Base-by-base conservation (phyloP, 2,329 filamentous ascomycete species). In the Aspergillus sp. region DNA sequence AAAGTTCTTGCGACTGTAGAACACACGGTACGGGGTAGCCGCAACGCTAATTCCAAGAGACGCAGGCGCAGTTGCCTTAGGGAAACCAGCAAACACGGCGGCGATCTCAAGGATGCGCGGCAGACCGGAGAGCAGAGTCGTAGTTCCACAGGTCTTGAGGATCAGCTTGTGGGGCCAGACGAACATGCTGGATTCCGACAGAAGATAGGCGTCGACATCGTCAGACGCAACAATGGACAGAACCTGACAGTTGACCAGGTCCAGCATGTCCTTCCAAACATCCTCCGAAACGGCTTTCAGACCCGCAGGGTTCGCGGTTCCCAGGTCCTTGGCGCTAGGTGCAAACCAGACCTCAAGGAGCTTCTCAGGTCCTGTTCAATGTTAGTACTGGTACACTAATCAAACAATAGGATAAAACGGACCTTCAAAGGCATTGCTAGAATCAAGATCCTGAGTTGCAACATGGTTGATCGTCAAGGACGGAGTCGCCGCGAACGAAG, bases 171-270 rank as follows among this genome's bases (percentile, higher is more conserved):
- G 93, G n/a, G 90, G 90, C 69, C 95, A 98, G 58, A 98, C 89
- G 66, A 98, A 98, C 90, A 98, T 95, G 86, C 93, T 97, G 33
- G 93, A 97, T 73, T 98, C 93, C 51, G 93, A 98, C 44, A 98
- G 78, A 6, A 98, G 82, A 65, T 98, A 98, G 53, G 93, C 91
- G 64, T 98, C 93, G 58, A 97, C 86, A 63, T 91, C 85, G 51
- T 95, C 90, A 26, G 91, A 95, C 64, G 91, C 85, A 51, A 98
- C 81, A 50, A 95, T 86, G 4, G 93, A 98, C 44, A 98, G 77
- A 43, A 98, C 90, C 74, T 98, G 93, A 83, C 93, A 98, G 67
- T 96, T 95, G 71, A 98, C 93, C 62, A 96, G 79, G 65, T 98
- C 93, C 47, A 98, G 81, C 93, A 98, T 96, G 46, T 83, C 84